Conservation (phyloP, 2,329 filamentous ascomycete genomes). For the Lachnum nothofagi region DNA sequence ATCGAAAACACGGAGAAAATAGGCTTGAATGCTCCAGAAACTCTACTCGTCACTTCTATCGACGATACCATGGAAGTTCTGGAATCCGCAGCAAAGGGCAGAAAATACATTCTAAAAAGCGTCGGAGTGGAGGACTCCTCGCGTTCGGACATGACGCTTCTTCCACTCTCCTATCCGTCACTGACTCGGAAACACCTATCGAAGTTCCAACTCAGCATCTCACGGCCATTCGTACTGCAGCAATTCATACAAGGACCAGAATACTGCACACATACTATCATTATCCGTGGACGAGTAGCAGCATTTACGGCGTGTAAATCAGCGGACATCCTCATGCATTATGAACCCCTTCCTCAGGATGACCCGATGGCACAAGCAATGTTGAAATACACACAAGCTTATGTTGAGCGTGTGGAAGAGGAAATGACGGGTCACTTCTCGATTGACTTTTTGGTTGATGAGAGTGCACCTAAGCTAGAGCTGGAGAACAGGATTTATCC, state of each 20-base stretch:
- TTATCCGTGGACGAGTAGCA: constrained; percentile 59
- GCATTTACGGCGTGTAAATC: constrained; percentile 64
- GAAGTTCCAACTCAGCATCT: constrained; percentile 38
- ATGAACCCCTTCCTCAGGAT: constrained; percentile 51
- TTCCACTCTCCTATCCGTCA: constrained; percentile 49
- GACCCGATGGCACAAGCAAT: constrained; percentile 55
- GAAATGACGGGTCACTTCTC: constrained; percentile 64
- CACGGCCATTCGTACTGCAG: constrained; percentile 60
- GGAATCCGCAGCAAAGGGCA: constrained; percentile 21
- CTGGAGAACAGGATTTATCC: constrained; percentile 44
- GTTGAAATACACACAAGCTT: constrained; percentile 57
- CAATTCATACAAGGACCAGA: constrained; percentile 60
- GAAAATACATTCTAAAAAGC: constrained; percentile 60
- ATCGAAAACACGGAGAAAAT: constrained; percentile 51
- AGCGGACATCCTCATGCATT: constrained; percentile 60
- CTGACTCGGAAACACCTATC: constrained; percentile 53
- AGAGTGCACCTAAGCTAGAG: constrained; percentile 30
- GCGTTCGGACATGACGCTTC: constrained; percentile 57
- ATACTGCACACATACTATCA: constrained; percentile 66
- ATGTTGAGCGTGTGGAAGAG: constrained; percentile 46
- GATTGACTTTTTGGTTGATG: constrained; percentile 61
- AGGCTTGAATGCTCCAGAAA: constrained; percentile 50
- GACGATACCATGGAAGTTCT: background rate
- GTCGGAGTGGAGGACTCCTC: constrained; percentile 57
- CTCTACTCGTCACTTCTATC: constrained; percentile 46